Conservation (phyloP, 2,329 filamentous ascomycete species). For the Fusarium stilboides region DNA sequence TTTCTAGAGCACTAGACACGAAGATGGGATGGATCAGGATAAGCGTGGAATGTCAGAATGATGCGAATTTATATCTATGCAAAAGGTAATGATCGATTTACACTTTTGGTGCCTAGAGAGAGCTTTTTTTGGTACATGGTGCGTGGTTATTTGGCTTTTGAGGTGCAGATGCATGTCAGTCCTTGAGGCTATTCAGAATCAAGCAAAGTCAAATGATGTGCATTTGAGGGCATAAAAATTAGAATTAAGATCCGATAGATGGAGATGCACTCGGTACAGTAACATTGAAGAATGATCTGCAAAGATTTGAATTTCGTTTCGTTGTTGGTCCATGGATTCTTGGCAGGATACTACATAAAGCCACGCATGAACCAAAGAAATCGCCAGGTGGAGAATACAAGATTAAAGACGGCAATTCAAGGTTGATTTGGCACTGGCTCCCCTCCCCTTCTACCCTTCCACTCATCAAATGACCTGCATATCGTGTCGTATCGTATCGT, state of each 20-base stretch:
- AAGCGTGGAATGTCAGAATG: slow-evolving; percentile 13
- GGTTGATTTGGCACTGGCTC: no score
- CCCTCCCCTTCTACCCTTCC: no score
- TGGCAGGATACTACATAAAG: slow-evolving; percentile 19
- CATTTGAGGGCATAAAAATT: neutral
- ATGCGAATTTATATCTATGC: neutral
- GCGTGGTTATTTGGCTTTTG: slow-evolving; percentile 3
- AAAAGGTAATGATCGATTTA: neutral
- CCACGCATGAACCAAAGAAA: slow-evolving; percentile 4
- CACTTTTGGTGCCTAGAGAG: slow-evolving; percentile 3
- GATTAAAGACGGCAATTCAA: no score
- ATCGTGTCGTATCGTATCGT: neutral
- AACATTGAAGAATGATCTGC: slow-evolving; percentile 1
- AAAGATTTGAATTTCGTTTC: slow-evolving; percentile 4
- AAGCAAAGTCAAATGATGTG: slow-evolving; percentile 19
- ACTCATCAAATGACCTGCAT: neutral
- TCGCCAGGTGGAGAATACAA: no score
- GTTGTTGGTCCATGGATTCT: slow-evolving; percentile 8
- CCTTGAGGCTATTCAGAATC: neutral
- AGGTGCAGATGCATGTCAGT: neutral
- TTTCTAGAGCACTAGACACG: neutral
- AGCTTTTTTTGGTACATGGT: neutral
- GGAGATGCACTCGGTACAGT: neutral
- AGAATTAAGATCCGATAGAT: neutral
- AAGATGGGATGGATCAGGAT: neutral